Base-by-base conservation (phyloP, 2,329 filamentous ascomycete species). In the Pseudocercospora eumusae region DNA sequence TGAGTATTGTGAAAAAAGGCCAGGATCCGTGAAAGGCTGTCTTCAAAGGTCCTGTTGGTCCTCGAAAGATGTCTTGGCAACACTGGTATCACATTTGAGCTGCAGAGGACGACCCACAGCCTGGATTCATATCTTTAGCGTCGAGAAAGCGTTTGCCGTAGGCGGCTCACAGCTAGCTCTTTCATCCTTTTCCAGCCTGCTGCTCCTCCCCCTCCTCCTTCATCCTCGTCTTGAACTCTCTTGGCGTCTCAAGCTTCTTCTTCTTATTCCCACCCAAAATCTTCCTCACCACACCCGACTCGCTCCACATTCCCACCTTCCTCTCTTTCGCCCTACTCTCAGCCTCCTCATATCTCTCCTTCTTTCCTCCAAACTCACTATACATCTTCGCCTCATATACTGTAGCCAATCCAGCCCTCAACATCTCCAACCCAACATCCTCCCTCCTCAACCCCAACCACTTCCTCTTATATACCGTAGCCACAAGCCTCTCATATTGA, bases 361-460 rank as follows among this genome's bases (percentile, higher is more conserved):
- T 69, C 54, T 70, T 76, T 1, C 84, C 85, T 23, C 95, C 95
- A 81, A 95, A 99, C 74, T 98, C 95, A 20, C 86, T 89, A 2
- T 93, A 95, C 4, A 82, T 84, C 77, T 96, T 98, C 27, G 92
- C 93, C 78, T 98, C 95, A 75, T 98, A 99, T 2, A 95, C 89
- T 2, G 92, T 96, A 44, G 93, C 95, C 66, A 96, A 78, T 0
- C 95, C 95, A 21, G 80, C 83, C 78, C 87, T 90, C 64, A 99
- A 78, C 93, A 99, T 96, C 75, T 96, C 90, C 64, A 93, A 79
- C 2, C 93, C 92, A 4, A 99, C 90, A 75, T 99, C 93, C 61
- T 84, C 85, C 68, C 86, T 87, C 63, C 91, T 82, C 9, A 91
- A 76, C 4, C 59, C 57, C 31, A 67, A 36, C 64, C 70, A 72